Percentiles rank a stretch among this genome's conserved stretches.
These are phyloP conservation scores for Colletotrichum acutatum DNA, from an alignment of 2,329 filamentous ascomycete genomes.

Conservation along the genomic window DNA sequence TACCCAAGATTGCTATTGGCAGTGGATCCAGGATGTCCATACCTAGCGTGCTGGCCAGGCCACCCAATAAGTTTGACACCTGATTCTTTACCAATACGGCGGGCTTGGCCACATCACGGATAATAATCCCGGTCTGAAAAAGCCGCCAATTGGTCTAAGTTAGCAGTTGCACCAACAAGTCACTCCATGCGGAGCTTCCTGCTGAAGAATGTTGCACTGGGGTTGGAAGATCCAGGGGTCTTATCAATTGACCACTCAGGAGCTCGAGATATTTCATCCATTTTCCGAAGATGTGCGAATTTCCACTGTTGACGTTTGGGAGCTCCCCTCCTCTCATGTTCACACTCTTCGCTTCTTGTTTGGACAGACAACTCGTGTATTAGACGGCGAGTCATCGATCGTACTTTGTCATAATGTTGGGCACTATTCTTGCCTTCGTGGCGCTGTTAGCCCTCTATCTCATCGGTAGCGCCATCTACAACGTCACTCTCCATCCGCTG, in stretches of 20 bases:
- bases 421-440: neutral
- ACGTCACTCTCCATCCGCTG: slow-evolving; percentile 40
- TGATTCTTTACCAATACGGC: too few species aligned
- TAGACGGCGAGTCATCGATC: neutral
- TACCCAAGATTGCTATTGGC: too few species aligned
- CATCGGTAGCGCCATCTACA: slow-evolving; percentile 36
- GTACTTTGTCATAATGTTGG: neutral
- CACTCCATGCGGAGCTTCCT: neutral
- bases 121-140: too few species aligned
- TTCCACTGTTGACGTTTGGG: neutral
- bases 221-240: slow-evolving; percentile 1
- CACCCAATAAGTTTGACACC: too few species aligned
- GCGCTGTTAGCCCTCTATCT: slow-evolving; percentile 20
- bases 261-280: neutral
- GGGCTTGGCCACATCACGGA: too few species aligned
- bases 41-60: too few species aligned
- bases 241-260: slow-evolving; percentile 1
- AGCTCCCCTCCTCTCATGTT: neutral
- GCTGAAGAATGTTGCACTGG: neutral
- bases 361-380: too few species aligned
- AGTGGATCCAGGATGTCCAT: too few species aligned
- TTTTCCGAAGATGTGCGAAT: neutral
- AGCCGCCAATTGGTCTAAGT: too few species aligned
- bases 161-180: too few species aligned
- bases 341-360: neutral